These are phyloP conservation scores for Kwoniella mangroviensis DNA, from an alignment of 768 basidiomycete species.

Conservation along the genomic window DNA sequence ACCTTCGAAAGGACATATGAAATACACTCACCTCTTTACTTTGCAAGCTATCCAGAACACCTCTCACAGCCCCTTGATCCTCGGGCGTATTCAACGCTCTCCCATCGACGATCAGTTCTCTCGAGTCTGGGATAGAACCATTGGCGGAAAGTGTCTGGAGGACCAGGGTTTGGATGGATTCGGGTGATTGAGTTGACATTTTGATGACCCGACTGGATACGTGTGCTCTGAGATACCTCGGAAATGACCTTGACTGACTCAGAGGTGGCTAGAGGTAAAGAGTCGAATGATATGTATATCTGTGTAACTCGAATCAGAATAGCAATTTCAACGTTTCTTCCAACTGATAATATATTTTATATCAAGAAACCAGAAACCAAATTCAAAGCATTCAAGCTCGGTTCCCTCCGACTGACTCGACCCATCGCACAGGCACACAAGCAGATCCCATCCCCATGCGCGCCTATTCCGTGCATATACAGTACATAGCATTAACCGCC, in stretches of 20 bases:
- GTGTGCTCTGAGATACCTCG: neutral
- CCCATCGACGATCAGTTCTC: constrained; percentile 46
- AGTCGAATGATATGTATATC: too few species aligned
- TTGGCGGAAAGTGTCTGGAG: constrained; percentile 69
- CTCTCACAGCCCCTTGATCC: constrained; percentile 77
- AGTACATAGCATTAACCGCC: neutral
- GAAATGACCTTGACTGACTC: neutral
- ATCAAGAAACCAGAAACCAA: neutral
- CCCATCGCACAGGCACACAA: neutral
- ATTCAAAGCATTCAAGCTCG: neutral
- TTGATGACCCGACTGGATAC: neutral
- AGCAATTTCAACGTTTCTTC: neutral
- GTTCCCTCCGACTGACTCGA: constrained; percentile 1
- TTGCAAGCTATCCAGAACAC: constrained; percentile 85
- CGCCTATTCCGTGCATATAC: neutral
- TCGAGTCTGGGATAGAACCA: constrained; percentile 55
- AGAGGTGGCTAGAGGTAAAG: neutral
- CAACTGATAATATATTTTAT: too few species aligned
- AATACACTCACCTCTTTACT: constrained; percentile 73
- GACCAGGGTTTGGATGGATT: constrained; percentile 76
- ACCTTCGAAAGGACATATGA: too few species aligned
- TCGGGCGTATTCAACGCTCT: constrained; percentile 38
- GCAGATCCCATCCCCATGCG: too few species aligned
- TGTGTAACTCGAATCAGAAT: neutral
- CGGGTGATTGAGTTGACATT: constrained; percentile 48